Evolutionary conservation across 805 yeast genomes (phyloP).

Genomic region (Candida anglica): DNA sequence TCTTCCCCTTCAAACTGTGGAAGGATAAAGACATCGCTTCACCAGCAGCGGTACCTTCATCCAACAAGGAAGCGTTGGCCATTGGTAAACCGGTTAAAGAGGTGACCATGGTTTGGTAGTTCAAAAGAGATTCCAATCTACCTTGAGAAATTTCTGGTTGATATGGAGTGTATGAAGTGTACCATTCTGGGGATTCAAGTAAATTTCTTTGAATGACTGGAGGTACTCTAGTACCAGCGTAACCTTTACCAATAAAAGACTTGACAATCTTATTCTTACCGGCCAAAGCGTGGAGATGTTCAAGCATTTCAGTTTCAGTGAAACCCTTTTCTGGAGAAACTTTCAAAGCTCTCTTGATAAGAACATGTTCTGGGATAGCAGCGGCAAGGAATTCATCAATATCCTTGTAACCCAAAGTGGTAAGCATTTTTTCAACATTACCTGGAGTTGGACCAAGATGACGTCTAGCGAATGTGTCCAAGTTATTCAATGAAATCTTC

Average conservation of each 20-base stretch:
- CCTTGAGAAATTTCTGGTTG: slow-evolving; percentile 99
- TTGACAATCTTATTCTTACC: slow-evolving; percentile 66
- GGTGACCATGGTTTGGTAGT: slow-evolving; percentile 87
- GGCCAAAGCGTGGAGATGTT: slow-evolving; percentile 66
- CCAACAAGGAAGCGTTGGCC: slow-evolving; percentile 91
- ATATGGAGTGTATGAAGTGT: slow-evolving; percentile 97
- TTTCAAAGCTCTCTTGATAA: slow-evolving; percentile 61
- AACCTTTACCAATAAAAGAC: slow-evolving; percentile 90
- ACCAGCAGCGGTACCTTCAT: slow-evolving; percentile 97
- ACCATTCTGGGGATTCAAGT: slow-evolving; percentile 95
- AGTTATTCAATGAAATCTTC: slow-evolving; percentile 21
- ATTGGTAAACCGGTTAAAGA: slow-evolving; percentile 93
- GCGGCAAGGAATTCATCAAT: slow-evolving; percentile 65
- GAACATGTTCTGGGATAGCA: slow-evolving; percentile 75
- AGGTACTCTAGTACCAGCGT: slow-evolving; percentile 85
- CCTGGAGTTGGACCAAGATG: slow-evolving; percentile 79
- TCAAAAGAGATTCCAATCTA: slow-evolving; percentile 81
- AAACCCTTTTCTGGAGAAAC: slow-evolving; percentile 71
- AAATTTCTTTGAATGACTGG: slow-evolving; percentile 91
- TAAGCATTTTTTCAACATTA: slow-evolving; percentile 65
- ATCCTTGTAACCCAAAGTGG: slow-evolving; percentile 58
- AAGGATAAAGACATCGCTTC: slow-evolving; percentile 91
- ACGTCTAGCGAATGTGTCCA: slow-evolving; percentile 86
- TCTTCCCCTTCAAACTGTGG: slow-evolving; percentile 65
- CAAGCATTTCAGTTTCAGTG: slow-evolving; percentile 77